phyloP scores from a whole-genome alignment of 768 basidiomycete genomes.

The Suillus hirtellus region DNA sequence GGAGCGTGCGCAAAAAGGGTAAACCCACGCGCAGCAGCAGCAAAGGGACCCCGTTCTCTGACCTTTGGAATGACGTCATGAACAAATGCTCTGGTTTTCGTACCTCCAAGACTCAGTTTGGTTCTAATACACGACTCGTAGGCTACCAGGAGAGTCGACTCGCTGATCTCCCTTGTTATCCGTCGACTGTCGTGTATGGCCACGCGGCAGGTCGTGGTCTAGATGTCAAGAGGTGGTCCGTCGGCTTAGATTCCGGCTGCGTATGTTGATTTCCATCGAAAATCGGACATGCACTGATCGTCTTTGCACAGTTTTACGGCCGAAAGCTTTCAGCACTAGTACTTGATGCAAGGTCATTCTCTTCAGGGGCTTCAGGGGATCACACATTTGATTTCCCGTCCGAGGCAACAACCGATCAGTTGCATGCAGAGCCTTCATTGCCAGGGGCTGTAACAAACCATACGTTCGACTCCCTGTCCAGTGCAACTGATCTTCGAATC shows the following conservation, averaged over 20 bases:
- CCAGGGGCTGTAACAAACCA: neutral
- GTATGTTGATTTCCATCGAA: conserved; percentile 42
- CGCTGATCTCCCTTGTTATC: conserved; percentile 57
- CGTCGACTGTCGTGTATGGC: conserved; percentile 83
- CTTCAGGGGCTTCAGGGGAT: conserved; percentile 30
- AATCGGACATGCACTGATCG: neutral
- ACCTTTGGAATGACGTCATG: conserved; percentile 73
- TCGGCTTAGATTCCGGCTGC: conserved; percentile 83
- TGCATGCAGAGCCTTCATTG: neutral
- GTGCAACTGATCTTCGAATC: neutral
- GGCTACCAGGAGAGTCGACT: conserved; percentile 14
- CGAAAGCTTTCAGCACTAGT: conserved; percentile 66
- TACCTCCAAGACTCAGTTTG: neutral
- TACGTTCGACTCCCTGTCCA: neutral
- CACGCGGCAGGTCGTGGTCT: conserved; percentile 81
- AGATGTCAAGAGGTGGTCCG: conserved; percentile 78
- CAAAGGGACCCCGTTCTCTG: conserved; percentile 71
- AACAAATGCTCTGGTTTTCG: conserved; percentile 53
- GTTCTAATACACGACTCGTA: neutral
- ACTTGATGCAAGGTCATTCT: conserved; percentile 37
- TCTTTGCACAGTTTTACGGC: conserved; percentile 51
- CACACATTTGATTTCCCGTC: neutral
- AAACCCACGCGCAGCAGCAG: conserved; percentile 32
- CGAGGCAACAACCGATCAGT: neutral
- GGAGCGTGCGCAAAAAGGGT: conserved; percentile 39